phyloP scores from a whole-genome alignment of 31 red algal species.

The Bonnemaisonia californica region DNA sequence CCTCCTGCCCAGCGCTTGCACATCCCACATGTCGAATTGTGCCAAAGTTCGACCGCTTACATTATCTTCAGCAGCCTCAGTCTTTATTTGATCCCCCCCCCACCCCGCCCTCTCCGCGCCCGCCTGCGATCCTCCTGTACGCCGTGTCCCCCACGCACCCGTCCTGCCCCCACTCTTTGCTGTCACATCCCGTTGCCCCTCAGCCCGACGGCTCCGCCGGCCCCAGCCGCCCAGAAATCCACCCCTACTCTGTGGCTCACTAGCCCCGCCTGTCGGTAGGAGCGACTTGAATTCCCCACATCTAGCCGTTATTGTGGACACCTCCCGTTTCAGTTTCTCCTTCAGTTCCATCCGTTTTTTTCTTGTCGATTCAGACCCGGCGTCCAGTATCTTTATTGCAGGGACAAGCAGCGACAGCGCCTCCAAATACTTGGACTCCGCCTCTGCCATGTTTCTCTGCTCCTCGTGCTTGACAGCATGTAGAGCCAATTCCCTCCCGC shows the following conservation, averaged over 20 bases:
- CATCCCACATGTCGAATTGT: not conserved
- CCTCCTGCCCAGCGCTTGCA: too few relatives aligned
- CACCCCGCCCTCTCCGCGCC: not conserved
- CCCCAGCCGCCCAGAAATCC: too few relatives aligned
- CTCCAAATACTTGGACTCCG: constrained; percentile 47
- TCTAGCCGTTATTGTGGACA: constrained; percentile 27
- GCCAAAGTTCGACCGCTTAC: not conserved
- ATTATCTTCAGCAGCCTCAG: not conserved
- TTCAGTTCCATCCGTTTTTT: constrained; percentile 18
- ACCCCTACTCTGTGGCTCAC: constrained; percentile 26
- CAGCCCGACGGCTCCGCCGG: constrained; percentile 13
- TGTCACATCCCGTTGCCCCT: not conserved
- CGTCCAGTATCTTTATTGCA: constrained; percentile 44
- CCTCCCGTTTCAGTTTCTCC: constrained; percentile 46
- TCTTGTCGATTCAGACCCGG: constrained; percentile 24
- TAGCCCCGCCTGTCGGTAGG: constrained; percentile 26
- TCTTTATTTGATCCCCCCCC: not conserved
- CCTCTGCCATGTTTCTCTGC: constrained; percentile 48
- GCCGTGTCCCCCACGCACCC: too few relatives aligned
- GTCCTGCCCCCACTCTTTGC: not conserved
- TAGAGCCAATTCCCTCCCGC: constrained; percentile 32
- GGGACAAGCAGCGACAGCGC: constrained; percentile 42
- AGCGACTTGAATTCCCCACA: constrained; percentile 27
- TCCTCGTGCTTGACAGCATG: constrained; percentile 44
- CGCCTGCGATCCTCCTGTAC: not conserved